phyloP scores from a whole-genome alignment of 257 asterid species.

The Mentha longifolia region DNA sequence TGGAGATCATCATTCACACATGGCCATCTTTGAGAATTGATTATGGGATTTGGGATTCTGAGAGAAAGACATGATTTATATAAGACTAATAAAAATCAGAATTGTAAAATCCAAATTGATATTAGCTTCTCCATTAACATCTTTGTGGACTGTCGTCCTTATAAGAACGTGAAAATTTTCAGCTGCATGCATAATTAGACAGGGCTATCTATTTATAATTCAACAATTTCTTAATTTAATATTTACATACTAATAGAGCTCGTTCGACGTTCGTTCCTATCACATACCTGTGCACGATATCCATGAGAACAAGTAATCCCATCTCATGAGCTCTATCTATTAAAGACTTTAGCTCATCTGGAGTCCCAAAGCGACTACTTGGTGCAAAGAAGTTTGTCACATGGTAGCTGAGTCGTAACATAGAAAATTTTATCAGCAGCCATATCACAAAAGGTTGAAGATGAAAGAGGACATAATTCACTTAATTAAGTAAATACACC shows the following conservation, averaged over 20 bases:
- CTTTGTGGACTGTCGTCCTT: conserved; percentile 9
- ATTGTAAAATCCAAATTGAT: conserved; percentile 1
- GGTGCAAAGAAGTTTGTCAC: conserved; percentile 99
- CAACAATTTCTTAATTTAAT: conserved; percentile 21
- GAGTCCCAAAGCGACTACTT: conserved; percentile 98
- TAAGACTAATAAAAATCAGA: background rate
- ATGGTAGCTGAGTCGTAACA: conserved; percentile 73
- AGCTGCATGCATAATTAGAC: conserved; percentile 18
- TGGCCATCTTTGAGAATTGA: background rate
- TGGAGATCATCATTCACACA: conserved; percentile 16
- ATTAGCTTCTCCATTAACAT: conserved; percentile 6
- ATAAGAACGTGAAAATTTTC: conserved; percentile 21
- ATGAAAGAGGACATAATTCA: conserved; percentile 20
- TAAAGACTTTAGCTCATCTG: conserved; percentile 93
- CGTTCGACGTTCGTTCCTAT: background rate
- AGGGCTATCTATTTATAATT: conserved; percentile 17
- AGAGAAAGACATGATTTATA: conserved; percentile 1
- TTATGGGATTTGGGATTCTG: background rate
- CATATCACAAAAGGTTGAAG: background rate
- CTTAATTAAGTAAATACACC: conserved; percentile 13
- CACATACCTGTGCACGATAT: conserved; percentile 95
- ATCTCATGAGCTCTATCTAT: conserved; percentile 98
- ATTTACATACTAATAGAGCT: background rate
- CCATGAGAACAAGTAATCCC: conserved; percentile 97
- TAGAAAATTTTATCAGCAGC: conserved; percentile 37